Evolutionary conservation across 768 basidiomycete species (phyloP).

Genomic region (Pleurotus salmoneostramineus): DNA sequence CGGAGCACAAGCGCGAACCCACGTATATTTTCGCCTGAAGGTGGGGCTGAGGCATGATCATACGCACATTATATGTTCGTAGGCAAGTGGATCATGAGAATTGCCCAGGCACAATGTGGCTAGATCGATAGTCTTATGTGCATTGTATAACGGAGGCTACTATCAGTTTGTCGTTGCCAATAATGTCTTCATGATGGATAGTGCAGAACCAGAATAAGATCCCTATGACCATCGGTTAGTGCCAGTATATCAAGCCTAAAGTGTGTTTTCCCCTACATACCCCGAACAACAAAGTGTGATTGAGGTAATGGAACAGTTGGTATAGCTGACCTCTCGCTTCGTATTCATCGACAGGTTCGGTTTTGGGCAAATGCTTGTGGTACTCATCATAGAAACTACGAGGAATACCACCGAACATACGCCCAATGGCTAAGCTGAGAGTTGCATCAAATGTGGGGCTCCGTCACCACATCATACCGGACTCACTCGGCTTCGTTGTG

Average conservation of each 20-base stretch:
- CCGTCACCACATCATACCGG: background rate
- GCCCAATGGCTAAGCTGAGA: constrained; percentile 66
- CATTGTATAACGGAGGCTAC: too few relatives aligned
- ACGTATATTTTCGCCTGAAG: too few relatives aligned
- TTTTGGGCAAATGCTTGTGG: constrained; percentile 57
- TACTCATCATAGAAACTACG: constrained; percentile 60
- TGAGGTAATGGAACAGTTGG: constrained; percentile 78
- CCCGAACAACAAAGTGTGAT: constrained; percentile 77
- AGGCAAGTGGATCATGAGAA: too few relatives aligned
- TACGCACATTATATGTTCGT: too few relatives aligned
- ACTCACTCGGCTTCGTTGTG: constrained; percentile 81
- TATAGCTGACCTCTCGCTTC: constrained; percentile 64
- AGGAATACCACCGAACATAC: constrained; percentile 78
- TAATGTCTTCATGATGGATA: too few relatives aligned
- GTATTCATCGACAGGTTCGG: constrained; percentile 64
- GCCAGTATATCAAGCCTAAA: background rate
- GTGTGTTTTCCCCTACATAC: constrained; percentile 35
- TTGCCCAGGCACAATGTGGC: too few relatives aligned
- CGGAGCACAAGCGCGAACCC: too few relatives aligned
- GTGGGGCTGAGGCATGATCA: too few relatives aligned
- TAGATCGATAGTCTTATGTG: too few relatives aligned
- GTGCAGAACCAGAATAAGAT: too few relatives aligned
- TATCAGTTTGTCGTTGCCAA: too few relatives aligned
- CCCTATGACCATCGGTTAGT: too few relatives aligned
- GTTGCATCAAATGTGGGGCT: background rate